phyloP scores from a whole-genome alignment of 2,329 filamentous ascomycete genomes.

The Claviceps africana region DNA sequence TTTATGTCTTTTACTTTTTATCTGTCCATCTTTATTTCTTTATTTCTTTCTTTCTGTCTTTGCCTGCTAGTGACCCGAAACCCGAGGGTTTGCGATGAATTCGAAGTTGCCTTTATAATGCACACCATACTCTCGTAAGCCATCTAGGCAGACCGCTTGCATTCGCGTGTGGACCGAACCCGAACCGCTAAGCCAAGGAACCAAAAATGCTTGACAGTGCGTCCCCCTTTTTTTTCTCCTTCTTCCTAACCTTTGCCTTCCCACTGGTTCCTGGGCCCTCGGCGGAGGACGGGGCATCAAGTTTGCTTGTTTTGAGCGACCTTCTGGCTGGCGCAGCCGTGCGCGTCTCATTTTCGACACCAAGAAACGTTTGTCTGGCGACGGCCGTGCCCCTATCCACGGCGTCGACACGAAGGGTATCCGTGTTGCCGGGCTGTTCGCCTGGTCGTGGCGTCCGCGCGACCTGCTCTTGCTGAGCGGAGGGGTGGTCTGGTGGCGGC shows the following conservation, averaged over 20 bases:
- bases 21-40: not conserved
- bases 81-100: not conserved
- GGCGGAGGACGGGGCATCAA: not conserved
- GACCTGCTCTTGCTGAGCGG: not conserved
- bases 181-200: conserved; percentile 24
- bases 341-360: not conserved
- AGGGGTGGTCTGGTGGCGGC: conserved; percentile 10
- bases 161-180: not conserved
- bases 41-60: not conserved
- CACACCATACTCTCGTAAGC: not conserved
- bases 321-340: not conserved
- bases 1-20: not conserved
- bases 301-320: conserved; percentile 1
- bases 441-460: not conserved
- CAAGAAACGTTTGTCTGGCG: conserved; percentile 12
- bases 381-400: conserved; percentile 17
- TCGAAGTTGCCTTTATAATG: not conserved
- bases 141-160: not conserved
- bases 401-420: not conserved
- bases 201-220: conserved; percentile 63
- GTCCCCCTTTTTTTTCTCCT: conserved; percentile 43
- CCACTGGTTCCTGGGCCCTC: not conserved
- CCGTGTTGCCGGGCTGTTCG: not conserved
- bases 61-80: not conserved
- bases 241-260: conserved; percentile 23